Percentiles rank a stretch among this genome's conserved stretches.
Conservation (phyloP, 768 basidiomycete species). For the Lactifluus echinatus region DNA sequence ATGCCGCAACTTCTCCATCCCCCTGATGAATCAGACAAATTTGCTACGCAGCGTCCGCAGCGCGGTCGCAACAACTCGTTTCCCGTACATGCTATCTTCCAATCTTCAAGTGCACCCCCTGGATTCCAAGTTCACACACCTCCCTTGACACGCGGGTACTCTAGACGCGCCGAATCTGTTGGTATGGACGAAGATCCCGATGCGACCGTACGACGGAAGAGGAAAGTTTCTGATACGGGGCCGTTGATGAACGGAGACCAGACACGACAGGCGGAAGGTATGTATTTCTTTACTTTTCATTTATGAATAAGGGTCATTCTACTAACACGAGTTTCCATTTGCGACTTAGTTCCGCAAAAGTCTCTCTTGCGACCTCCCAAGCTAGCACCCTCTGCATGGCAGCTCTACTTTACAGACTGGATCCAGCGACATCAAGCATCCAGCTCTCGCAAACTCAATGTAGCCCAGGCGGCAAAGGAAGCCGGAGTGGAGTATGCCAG, state of each 20-base stretch:
- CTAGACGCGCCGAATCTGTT: slow-evolving; percentile 58
- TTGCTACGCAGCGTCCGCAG: slow-evolving; percentile 34
- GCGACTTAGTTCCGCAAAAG: slow-evolving; percentile 48
- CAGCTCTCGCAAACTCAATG: slow-evolving; percentile 80
- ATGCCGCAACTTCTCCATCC: slow-evolving; percentile 36
- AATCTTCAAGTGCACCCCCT: slow-evolving; percentile 64
- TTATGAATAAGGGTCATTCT: slow-evolving; percentile 21
- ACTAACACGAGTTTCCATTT: slow-evolving; percentile 11
- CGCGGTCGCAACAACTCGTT: slow-evolving; percentile 34
- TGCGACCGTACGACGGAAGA: slow-evolving; percentile 62
- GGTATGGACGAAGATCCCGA: slow-evolving; percentile 55
- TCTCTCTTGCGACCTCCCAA: slow-evolving; percentile 82
- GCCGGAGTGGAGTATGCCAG: slow-evolving; percentile 85
- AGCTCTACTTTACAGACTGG: slow-evolving; percentile 93
- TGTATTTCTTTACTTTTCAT: slow-evolving; percentile 3
- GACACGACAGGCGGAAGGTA: slow-evolving; percentile 20
- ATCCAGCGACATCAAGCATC: slow-evolving; percentile 79
- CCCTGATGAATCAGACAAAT: slow-evolving; percentile 34
- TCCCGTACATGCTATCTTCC: slow-evolving; percentile 51
- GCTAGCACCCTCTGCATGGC: slow-evolving; percentile 91
- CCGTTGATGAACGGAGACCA: slow-evolving; percentile 21
- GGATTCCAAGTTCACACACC: slow-evolving; percentile 39
- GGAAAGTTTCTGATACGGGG: slow-evolving; percentile 26
- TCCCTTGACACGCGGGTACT: slow-evolving; percentile 50
- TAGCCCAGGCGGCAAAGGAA: slow-evolving; percentile 92